A percentile compares a stretch with the other conserved stretches of the same genome.
These are phyloP conservation scores for Mucor irregularis DNA, from an alignment of 371 early-diverging fungal species.

Conservation along the genomic window DNA sequence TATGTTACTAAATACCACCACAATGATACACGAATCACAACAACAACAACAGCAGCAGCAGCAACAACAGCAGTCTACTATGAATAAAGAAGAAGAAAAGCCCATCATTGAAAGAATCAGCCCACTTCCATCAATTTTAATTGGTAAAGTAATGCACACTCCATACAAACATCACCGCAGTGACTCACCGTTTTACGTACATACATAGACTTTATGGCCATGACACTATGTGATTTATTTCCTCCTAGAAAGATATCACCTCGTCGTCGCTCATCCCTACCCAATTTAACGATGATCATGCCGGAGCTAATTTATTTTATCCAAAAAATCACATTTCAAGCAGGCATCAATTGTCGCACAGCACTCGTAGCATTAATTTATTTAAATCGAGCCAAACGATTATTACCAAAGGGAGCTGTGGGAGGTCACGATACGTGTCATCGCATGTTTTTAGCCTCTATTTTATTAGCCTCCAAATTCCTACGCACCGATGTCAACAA, in stretches of 20 bases:
- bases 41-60: neutral
- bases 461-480: conserved; percentile 57
- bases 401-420: conserved; percentile 36
- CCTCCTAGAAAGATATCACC: conserved; percentile 4
- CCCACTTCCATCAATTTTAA: conserved; percentile 19
- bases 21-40: neutral
- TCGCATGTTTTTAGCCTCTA: conserved; percentile 74
- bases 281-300: neutral
- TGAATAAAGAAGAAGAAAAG: too few species aligned
- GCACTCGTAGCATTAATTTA: conserved; percentile 45
- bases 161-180: too few species aligned
- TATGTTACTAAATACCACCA: neutral
- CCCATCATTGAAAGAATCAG: conserved; percentile 1
- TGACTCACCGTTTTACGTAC: too few species aligned
- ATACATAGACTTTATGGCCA: conserved; percentile 22
- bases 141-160: conserved; percentile 8
- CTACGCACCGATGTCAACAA: conserved; percentile 20
- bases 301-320: conserved; percentile 42
- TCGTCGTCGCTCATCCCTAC: conserved; percentile 4
- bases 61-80: neutral
- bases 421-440: conserved; percentile 53
- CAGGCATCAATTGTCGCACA: conserved; percentile 34
- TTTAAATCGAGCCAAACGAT: conserved; percentile 37
- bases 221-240: conserved; percentile 24
- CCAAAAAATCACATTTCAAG: conserved; percentile 37